Percentiles rank a stretch among this genome's conserved stretches.
These are phyloP conservation scores for Aspergillus sp. DNA, from an alignment of 2,329 filamentous ascomycete genomes.

Conservation along the genomic window DNA sequence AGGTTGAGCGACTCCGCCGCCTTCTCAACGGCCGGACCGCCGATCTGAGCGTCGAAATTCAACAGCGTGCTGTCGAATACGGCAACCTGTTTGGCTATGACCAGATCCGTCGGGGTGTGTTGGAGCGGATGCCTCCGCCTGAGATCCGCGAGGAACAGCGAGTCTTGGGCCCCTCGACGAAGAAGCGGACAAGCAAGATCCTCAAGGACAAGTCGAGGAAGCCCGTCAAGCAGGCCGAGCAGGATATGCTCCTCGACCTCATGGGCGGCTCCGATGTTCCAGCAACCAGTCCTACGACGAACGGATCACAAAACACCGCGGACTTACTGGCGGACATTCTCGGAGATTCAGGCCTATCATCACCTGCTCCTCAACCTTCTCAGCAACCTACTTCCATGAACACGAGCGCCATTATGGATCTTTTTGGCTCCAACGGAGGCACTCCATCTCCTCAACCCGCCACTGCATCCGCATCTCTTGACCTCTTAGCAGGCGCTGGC, in stretches of 20 bases:
- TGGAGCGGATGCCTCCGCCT: slow-evolving; percentile 97
- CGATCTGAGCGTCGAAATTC: slow-evolving; percentile 91
- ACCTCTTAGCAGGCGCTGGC: slow-evolving; percentile 48
- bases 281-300: slow-evolving; percentile 58
- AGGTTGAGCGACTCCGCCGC: slow-evolving; percentile 81
- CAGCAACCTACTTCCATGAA: slow-evolving; percentile 60
- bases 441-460: slow-evolving; percentile 55
- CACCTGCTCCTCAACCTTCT: slow-evolving; percentile 58
- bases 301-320: slow-evolving; percentile 72
- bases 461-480: slow-evolving; percentile 47
- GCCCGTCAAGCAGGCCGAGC: slow-evolving; percentile 80
- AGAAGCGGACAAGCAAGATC: slow-evolving; percentile 65
- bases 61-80: slow-evolving; percentile 95
- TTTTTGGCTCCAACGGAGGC: slow-evolving; percentile 65
- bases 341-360: slow-evolving; percentile 63
- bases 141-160: slow-evolving; percentile 96
- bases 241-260: slow-evolving; percentile 88
- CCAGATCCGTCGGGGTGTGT: slow-evolving; percentile 80
- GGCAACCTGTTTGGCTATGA: slow-evolving; percentile 92
- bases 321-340: slow-evolving; percentile 92
- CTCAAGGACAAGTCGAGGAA: slow-evolving; percentile 75
- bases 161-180: slow-evolving; percentile 80
- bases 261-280: slow-evolving; percentile 82
- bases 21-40: slow-evolving; percentile 78
- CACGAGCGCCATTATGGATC: slow-evolving; percentile 82